phyloP scores from a whole-genome alignment of 2,329 filamentous ascomycete species.

The Cylindrodendrum hubeiense region DNA sequence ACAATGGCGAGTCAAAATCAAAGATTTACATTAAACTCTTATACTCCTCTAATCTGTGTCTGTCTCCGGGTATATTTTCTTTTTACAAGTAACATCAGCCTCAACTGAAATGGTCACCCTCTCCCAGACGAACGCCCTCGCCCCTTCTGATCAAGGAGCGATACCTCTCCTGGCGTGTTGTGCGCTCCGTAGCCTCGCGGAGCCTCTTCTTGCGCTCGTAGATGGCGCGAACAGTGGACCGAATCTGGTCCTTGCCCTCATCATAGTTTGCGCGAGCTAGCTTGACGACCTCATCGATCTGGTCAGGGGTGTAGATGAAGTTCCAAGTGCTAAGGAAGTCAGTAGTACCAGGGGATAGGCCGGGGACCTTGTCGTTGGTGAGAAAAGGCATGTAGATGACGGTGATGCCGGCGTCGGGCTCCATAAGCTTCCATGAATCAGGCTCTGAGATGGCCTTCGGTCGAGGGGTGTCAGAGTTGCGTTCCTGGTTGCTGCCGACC shows the following conservation, averaged over 20 bases:
- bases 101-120: constrained; percentile 75
- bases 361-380: constrained; percentile 81
- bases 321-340: constrained; percentile 98
- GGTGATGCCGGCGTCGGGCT: constrained; percentile 85
- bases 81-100: not conserved
- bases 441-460: constrained; percentile 70
- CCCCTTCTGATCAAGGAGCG: constrained; percentile 63
- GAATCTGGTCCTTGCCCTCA: constrained; percentile 84
- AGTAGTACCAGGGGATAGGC: constrained; percentile 84
- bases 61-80: constrained; percentile 31
- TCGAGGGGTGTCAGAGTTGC: constrained; percentile 65
- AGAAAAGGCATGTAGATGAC: constrained; percentile 93
- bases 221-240: constrained; percentile 83
- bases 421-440: constrained; percentile 74
- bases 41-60: constrained; percentile 45
- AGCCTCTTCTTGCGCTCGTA: constrained; percentile 89
- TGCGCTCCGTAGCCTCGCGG: constrained; percentile 67
- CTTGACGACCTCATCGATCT: constrained; percentile 86
- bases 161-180: constrained; percentile 54
- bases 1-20: constrained; percentile 42
- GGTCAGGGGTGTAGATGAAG: constrained; percentile 92
- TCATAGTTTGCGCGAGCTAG: constrained; percentile 89
- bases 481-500: constrained; percentile 88
- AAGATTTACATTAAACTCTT: constrained; percentile 33
- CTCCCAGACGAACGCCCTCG: constrained; percentile 67